Percentiles rank a stretch among this genome's conserved stretches.
These are phyloP conservation scores for Laetiporus sulphureus DNA, from an alignment of 1,284 basidiomycete species.

Conservation along the genomic window DNA sequence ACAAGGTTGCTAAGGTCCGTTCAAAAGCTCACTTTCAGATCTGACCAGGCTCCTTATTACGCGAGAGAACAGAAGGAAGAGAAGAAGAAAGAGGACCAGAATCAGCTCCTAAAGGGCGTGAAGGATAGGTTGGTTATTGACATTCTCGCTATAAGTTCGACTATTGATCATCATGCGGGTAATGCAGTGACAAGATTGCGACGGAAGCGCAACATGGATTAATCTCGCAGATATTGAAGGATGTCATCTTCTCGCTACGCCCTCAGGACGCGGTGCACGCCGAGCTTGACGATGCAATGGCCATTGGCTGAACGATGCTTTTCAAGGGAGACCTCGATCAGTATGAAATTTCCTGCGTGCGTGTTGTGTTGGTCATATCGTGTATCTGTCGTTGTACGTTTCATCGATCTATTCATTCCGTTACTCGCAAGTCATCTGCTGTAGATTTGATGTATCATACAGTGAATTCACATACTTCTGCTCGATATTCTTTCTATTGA, in stretches of 20 bases:
- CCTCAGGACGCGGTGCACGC: constrained; percentile 17
- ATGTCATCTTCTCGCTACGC: constrained; percentile 72
- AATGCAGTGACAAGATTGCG: constrained; percentile 70
- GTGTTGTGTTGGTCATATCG: no score
- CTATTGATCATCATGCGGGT: not conserved
- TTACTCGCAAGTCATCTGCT: no score
- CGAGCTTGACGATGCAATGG: constrained; percentile 31
- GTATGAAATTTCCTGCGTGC: no score
- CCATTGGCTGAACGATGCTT: no score
- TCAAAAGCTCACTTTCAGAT: constrained; percentile 3
- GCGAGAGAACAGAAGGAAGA: constrained; percentile 46
- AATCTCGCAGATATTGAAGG: constrained; percentile 85
- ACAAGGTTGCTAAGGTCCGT: constrained; percentile 27
- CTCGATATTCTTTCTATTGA: no score
- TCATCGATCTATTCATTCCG: no score
- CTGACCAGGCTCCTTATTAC: constrained; percentile 2
- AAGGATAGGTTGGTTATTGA: constrained; percentile 64
- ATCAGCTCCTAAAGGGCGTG: constrained; percentile 74
- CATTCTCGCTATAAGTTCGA: no score
- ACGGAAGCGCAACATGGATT: constrained; percentile 89
- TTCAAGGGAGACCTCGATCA: no score
- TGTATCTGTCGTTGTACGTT: no score
- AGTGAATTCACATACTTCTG: no score
- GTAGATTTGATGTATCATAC: no score
- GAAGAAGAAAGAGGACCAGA: constrained; percentile 73